Base-by-base conservation (phyloP, 805 yeast genomes). In the Yarrowia bubula region DNA sequence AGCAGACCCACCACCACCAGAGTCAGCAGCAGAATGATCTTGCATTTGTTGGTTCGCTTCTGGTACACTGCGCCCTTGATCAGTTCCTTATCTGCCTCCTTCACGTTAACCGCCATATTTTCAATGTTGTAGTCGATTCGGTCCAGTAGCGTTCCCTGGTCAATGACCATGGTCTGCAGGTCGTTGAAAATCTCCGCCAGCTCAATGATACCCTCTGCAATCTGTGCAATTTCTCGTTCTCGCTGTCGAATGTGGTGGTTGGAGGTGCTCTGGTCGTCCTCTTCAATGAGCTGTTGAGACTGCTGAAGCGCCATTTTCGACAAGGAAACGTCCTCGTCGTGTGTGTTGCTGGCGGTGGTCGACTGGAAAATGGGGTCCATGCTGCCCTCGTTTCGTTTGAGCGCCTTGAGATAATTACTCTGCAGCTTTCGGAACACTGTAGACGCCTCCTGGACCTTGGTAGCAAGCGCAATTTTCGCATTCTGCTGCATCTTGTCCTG, bases 181-280 rank as follows among this genome's bases (percentile, higher is more conserved):
- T 95, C 98, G 73, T 89, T 88, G 79, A 95, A 95, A 50, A 95
- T 93, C 1, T 93, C 90, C 35, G 96, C 89, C 0, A 95, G 90
- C 74, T 95, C 99, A 44, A 93, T 78, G 50, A 95, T 96, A 61
- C 98, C 97, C 79, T 90, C 90, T 4, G 99, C 98, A 64, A 95
- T 82, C 69, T 88, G 89, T 37, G 89, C 88, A 63, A 95, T 95
- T 72, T 93, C 99, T 63, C 86, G 84, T 72, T 95, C 99, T 64
- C 99, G 81, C 70, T 89, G 90, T 65, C 84, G 82, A 41, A 89
- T 75, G 64, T 77, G 75, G 31, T 76, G 75, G 66, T 79, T 82
- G 66, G 64, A 74, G 64, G 73, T 79, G 60, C 71, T 76, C 41
- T 71, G 70, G 48, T 55, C 48, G n/a, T 58, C 64, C 15, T 58